Conservation (phyloP, 2,329 filamentous ascomycete species). For the Cytospora mali region DNA sequence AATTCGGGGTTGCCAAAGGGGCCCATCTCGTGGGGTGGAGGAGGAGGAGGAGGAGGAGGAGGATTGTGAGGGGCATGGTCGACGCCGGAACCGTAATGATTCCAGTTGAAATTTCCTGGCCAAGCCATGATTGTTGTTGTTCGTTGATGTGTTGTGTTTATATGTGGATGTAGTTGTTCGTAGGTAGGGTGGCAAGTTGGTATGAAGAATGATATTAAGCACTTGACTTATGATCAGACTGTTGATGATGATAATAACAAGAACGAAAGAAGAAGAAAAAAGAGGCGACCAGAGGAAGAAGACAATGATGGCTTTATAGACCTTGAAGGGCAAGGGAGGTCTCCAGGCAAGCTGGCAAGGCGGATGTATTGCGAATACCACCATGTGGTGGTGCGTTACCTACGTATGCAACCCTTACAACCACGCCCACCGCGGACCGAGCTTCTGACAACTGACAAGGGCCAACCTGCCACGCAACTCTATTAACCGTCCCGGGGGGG, state of each 20-base stretch:
- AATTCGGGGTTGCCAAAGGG: constrained; percentile 21
- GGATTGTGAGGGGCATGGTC: constrained; percentile 20
- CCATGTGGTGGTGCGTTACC: constrained; percentile 4
- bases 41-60: constrained; percentile 6
- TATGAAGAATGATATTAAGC: background rate
- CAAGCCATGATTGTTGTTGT: constrained; percentile 23
- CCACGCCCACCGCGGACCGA: too few relatives aligned
- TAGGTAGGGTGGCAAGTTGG: background rate
- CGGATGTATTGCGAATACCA: constrained; percentile 15
- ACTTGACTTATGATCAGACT: background rate
- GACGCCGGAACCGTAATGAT: constrained; percentile 21
- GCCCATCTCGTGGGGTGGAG: background rate
- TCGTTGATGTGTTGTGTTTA: constrained; percentile 4
- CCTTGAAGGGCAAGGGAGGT: constrained; percentile 2
- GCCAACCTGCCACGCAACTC: background rate
- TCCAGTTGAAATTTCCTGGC: constrained; percentile 22
- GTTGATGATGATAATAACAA: constrained; percentile 5
- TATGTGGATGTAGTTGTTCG: background rate
- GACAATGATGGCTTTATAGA: constrained; percentile 18
- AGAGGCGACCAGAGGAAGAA: background rate
- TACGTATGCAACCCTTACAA: background rate
- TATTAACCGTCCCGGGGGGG: background rate
- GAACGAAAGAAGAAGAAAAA: background rate
- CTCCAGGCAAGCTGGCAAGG: constrained; percentile 5
- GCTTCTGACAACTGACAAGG: constrained; percentile 5